Percentiles rank a stretch among this genome's conserved stretches.
Evolutionary conservation across 2,329 filamentous ascomycete genomes (phyloP).

Genomic region (Clonostachys chloroleuca): DNA sequence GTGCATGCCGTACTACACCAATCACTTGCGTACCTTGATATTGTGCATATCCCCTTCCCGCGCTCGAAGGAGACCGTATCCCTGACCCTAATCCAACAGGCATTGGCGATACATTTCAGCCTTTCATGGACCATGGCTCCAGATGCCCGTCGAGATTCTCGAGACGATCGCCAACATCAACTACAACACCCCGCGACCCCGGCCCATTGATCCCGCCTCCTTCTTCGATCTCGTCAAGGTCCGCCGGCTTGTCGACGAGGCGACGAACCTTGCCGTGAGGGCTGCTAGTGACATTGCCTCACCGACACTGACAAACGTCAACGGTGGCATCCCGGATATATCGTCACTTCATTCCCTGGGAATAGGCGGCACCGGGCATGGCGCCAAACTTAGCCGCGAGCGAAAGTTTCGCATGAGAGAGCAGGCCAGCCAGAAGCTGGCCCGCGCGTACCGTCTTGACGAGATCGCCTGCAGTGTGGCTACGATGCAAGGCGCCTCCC

Average conservation of each 20-base stretch:
- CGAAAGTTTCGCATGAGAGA: conserved; percentile 76
- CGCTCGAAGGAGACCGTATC: background rate
- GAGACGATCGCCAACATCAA: conserved; percentile 76
- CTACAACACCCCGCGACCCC: conserved; percentile 71
- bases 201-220: conserved; percentile 72
- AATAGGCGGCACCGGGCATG: conserved; percentile 44
- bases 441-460: conserved; percentile 73
- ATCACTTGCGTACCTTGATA: conserved; percentile 2
- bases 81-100: conserved; percentile 31
- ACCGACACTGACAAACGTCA: conserved; percentile 52
- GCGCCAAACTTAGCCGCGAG: conserved; percentile 68
- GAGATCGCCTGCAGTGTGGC: conserved; percentile 81
- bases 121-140: conserved; percentile 80
- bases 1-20: background rate
- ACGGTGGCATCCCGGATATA: conserved; percentile 27
- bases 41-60: conserved; percentile 3
- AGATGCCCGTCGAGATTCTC: conserved; percentile 73
- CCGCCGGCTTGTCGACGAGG: conserved; percentile 73
- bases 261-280: conserved; percentile 71
- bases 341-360: conserved; percentile 11
- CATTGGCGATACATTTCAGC: conserved; percentile 84
- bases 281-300: conserved; percentile 71
- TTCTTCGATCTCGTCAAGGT: conserved; percentile 86
- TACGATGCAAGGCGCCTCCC: conserved; percentile 76
- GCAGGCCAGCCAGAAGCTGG: conserved; percentile 73